Base-by-base conservation (phyloP, 495 filamentous ascomycete species). In the Aspergillus sclerotioniger region DNA sequence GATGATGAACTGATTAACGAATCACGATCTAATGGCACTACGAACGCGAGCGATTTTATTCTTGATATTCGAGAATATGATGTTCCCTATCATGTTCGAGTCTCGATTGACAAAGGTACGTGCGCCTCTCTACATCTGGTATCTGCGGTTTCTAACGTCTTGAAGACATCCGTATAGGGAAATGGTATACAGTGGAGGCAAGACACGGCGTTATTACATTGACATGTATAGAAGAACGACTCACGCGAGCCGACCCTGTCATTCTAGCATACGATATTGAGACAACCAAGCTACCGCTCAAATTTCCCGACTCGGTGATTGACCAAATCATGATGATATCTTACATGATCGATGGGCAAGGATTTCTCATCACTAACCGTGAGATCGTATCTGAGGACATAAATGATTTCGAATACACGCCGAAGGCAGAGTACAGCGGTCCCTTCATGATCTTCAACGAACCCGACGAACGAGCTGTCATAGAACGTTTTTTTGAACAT, bases 261-360 rank as follows among this genome's bases (percentile, higher is more conserved):
- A 90, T 99, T 16, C 87, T 99, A 77, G 94, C 94, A 12, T 99
- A 84, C 74, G 94, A 99, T 84, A 99, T 99, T 66, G 94, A 99
- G 69, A 98, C 94, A 20, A 95, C 91, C 4, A 99, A 99, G 64
- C 79, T 96, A 33, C 94, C 94, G 13, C 78, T 99, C 49, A 99
- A 99, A 70, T 99, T 99, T 67, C 94, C 94, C n/a, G 95, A 98
- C 68, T 87, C 94, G 0, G 80, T 90, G 2, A 87, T 96, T 61
- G 94, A 99, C 74, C 94, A 96, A 72, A 87, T 99, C 63, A 99
- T 99, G 93, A 99, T 99, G 94, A 95, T 99, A 63, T 98, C 95
- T 15, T 99, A 98, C 75, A 99, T 99, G 94, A 98, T 99, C 61
- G 94, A 99, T 65, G 94, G 95, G 1, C 93, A 96, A 74, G 94